These are phyloP conservation scores for Murraya koenigii DNA, from an alignment of 345 rosid genomes.

Conservation along the genomic window DNA sequence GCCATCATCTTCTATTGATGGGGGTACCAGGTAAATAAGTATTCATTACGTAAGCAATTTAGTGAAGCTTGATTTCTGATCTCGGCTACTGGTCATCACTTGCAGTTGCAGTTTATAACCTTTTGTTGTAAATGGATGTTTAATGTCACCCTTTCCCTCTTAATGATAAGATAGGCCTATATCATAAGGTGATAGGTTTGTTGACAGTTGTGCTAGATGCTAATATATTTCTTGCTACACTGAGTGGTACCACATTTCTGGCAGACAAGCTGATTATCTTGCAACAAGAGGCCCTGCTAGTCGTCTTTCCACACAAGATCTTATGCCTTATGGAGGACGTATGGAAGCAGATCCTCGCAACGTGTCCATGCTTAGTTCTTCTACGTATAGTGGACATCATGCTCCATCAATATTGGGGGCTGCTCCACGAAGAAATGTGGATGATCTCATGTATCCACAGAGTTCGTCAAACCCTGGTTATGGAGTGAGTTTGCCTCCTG, in stretches of 20 bases:
- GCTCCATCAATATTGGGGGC: constrained; percentile 88
- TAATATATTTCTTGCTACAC: constrained; percentile 43
- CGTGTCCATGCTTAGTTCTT: constrained; percentile 54
- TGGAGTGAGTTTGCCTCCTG: constrained; percentile 98
- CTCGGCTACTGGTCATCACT: neutral
- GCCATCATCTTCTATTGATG: constrained; percentile 70
- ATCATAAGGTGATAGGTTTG: constrained; percentile 24
- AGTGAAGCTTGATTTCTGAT: constrained; percentile 14
- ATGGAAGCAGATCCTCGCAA: constrained; percentile 69
- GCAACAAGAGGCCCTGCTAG: constrained; percentile 74
- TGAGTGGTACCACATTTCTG: constrained; percentile 86
- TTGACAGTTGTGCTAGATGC: constrained; percentile 32
- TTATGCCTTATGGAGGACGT: constrained; percentile 75
- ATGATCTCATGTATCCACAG: constrained; percentile 67
- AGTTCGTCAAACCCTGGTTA: constrained; percentile 89
- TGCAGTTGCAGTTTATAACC: neutral
- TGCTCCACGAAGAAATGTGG: constrained; percentile 77
- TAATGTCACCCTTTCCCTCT: constrained; percentile 31
- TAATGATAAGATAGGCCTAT: constrained; percentile 10
- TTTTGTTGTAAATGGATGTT: constrained; percentile 12
- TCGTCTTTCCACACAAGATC: constrained; percentile 73
- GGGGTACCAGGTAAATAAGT: constrained; percentile 64
- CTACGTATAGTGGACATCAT: constrained; percentile 70
- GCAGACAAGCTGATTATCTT: constrained; percentile 91
- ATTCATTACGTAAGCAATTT: constrained; percentile 6